Evolutionary conservation across 495 filamentous ascomycete genomes (phyloP).

Genomic region (Trichoderma asperelloides): DNA sequence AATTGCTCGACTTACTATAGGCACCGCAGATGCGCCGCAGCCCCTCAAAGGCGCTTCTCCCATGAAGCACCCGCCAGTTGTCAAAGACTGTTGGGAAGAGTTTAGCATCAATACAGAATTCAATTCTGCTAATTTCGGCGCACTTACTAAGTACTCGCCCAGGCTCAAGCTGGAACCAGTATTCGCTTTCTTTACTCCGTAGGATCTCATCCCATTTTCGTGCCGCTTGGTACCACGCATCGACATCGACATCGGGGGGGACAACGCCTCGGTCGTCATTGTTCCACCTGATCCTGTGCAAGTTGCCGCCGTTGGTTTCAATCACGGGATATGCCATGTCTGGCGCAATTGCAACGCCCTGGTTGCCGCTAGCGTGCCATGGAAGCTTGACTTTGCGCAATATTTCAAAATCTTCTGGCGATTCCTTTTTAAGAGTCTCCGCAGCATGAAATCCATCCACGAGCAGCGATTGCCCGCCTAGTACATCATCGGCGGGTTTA

Average conservation of each 20-base stretch:
- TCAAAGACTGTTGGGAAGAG: conserved; percentile 60
- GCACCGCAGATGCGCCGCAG: conserved; percentile 81
- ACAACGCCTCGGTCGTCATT: conserved; percentile 72
- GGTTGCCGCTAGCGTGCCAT: conserved; percentile 77
- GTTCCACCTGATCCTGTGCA: conserved; percentile 81
- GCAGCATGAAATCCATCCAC: conserved; percentile 80
- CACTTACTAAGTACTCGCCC: conserved; percentile 65
- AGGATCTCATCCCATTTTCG: conserved; percentile 54
- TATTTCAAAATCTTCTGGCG: conserved; percentile 39
- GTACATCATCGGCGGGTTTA: conserved; percentile 10
- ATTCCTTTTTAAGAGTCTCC: conserved; percentile 36
- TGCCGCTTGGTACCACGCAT: conserved; percentile 71
- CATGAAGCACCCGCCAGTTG: conserved; percentile 92
- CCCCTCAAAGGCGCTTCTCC: conserved; percentile 69
- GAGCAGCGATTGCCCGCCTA: conserved; percentile 63
- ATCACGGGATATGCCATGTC: conserved; percentile 58
- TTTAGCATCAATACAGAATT: background rate
- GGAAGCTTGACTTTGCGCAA: conserved; percentile 48
- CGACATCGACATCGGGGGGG: conserved; percentile 27
- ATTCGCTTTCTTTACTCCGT: conserved; percentile 43
- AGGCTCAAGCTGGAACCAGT: conserved; percentile 69
- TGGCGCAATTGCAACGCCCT: conserved; percentile 68
- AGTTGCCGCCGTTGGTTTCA: conserved; percentile 19
- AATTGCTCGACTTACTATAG: conserved; percentile 54
- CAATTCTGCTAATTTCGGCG: background rate